Evolutionary conservation across 495 filamentous ascomycete species (phyloP).

Genomic region (Cryomyces antarcticus): DNA sequence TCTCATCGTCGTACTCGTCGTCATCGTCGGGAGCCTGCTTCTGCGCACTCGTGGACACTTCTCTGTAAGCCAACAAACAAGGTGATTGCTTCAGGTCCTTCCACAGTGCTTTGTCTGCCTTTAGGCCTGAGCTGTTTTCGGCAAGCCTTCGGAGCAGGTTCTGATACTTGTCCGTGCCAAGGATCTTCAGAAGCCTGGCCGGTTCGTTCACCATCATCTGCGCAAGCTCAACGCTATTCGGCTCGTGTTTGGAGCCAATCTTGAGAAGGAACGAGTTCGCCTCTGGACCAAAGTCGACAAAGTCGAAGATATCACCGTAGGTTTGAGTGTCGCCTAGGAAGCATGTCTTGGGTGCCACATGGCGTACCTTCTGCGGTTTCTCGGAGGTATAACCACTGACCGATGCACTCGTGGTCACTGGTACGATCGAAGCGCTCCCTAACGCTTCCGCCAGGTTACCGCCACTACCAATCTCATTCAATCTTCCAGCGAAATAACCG

Average conservation of each 20-base stretch:
- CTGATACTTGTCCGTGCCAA: slow-evolving; percentile 71
- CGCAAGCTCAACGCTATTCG: slow-evolving; percentile 68
- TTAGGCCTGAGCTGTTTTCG: slow-evolving; percentile 44
- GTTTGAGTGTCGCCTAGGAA: slow-evolving; percentile 56
- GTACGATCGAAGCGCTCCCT: slow-evolving; percentile 20
- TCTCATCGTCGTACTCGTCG: slow-evolving; percentile 42
- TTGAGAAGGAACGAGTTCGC: slow-evolving; percentile 76
- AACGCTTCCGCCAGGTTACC: slow-evolving; percentile 37
- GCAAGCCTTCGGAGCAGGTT: slow-evolving; percentile 58
- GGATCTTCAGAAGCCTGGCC: slow-evolving; percentile 49
- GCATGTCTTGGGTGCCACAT: slow-evolving; percentile 43
- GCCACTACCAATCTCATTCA: slow-evolving; percentile 49
- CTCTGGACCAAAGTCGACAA: slow-evolving; percentile 75
- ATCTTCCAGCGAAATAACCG: slow-evolving; percentile 57
- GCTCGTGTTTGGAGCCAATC: slow-evolving; percentile 76
- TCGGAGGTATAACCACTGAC: neutral
- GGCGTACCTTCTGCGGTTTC: slow-evolving; percentile 15
- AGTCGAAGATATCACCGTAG: slow-evolving; percentile 85
- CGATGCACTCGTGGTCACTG: slow-evolving; percentile 2
- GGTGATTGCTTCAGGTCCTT: slow-evolving; percentile 51
- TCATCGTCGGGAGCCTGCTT: slow-evolving; percentile 20
- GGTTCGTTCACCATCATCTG: slow-evolving; percentile 59
- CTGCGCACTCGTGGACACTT: slow-evolving; percentile 32
- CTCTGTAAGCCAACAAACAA: slow-evolving; percentile 63
- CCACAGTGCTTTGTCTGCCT: slow-evolving; percentile 57